A percentile compares a stretch with the other conserved stretches of the same genome.
phyloP scores from a whole-genome alignment of 2,329 filamentous ascomycete species.

The Alternaria sp. region DNA sequence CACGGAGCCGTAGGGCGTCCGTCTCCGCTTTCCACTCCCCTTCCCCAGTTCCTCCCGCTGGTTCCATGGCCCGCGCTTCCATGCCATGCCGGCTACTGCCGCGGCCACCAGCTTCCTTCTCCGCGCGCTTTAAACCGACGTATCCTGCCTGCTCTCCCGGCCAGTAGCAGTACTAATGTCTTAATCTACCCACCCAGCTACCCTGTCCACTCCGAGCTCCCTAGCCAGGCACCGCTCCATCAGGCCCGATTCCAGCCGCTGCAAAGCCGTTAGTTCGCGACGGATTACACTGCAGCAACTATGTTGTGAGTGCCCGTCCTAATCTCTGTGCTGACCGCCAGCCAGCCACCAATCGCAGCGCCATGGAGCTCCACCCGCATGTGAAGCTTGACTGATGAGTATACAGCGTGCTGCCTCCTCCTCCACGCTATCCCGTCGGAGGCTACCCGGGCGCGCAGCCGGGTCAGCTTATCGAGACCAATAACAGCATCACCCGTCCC shows the following conservation, averaged over 20 bases:
- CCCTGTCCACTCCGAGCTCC: not conserved
- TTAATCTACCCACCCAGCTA: conserved; percentile 21
- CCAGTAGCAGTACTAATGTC: conserved; percentile 9
- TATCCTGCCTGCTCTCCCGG: conserved; percentile 2
- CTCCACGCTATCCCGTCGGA: conserved; percentile 81
- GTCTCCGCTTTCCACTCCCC: conserved; percentile 24
- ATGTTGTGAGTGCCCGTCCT: conserved; percentile 49
- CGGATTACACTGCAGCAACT: conserved; percentile 40
- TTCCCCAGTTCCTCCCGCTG: conserved; percentile 25
- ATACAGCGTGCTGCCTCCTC: conserved; percentile 74
- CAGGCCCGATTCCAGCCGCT: conserved; percentile 15
- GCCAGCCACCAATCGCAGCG: conserved; percentile 38
- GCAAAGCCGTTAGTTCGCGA: conserved; percentile 27
- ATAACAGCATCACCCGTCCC: conserved; percentile 84
- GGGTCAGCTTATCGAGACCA: conserved; percentile 88
- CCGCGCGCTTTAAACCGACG: conserved; percentile 10
- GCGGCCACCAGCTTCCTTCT: conserved; percentile 15
- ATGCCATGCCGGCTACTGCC: conserved; percentile 11
- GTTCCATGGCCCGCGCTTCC: conserved; percentile 20
- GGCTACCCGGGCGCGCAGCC: conserved; percentile 77
- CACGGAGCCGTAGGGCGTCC: conserved; percentile 18
- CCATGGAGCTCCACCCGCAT: conserved; percentile 28
- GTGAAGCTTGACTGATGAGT: conserved; percentile 37
- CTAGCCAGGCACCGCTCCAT: conserved; percentile 22
- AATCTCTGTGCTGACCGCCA: conserved; percentile 23